Percentiles rank a stretch among this genome's conserved stretches.
Evolutionary conservation across 345 rosid species (phyloP).

Genomic region (Salix dunnii): DNA sequence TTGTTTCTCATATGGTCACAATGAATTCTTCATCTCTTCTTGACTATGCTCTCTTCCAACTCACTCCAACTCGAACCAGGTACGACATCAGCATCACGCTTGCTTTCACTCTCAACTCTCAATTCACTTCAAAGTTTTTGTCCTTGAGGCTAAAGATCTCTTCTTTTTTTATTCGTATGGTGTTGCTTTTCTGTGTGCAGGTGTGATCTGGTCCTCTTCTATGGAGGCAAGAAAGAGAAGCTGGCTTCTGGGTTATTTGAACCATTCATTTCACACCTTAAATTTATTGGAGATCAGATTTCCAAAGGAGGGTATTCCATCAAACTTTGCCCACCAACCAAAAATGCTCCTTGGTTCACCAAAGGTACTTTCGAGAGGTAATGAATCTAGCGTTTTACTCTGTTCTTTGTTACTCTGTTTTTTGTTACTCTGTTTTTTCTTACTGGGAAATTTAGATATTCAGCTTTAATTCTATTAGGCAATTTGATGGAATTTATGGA

Average conservation of each 20-base stretch:
- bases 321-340: conserved; percentile 56
- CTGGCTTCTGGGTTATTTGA: conserved; percentile 80
- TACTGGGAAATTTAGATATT: background rate
- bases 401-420: too few species aligned
- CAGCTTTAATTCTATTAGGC: background rate
- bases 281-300: conserved; percentile 73
- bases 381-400: background rate
- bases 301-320: conserved; percentile 84
- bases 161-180: background rate
- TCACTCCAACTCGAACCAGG: conserved; percentile 95
- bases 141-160: background rate
- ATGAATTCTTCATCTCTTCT: conserved; percentile 61
- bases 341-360: conserved; percentile 67
- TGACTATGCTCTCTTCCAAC: conserved; percentile 76
- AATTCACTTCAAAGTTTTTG: background rate
- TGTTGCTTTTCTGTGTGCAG: conserved; percentile 31
- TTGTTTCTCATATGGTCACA: background rate
- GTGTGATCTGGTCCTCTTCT: conserved; percentile 71
- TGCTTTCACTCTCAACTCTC: background rate
- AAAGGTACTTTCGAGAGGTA: conserved; percentile 84
- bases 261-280: conserved; percentile 72
- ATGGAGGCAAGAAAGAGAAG: conserved; percentile 64
- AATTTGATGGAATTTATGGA: background rate
- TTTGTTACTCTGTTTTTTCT: background rate
- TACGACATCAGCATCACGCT: background rate